Evolutionary conservation across 192 early-diverging fungal genomes (phyloP).

Genomic region (Backusella tarrabulga): DNA sequence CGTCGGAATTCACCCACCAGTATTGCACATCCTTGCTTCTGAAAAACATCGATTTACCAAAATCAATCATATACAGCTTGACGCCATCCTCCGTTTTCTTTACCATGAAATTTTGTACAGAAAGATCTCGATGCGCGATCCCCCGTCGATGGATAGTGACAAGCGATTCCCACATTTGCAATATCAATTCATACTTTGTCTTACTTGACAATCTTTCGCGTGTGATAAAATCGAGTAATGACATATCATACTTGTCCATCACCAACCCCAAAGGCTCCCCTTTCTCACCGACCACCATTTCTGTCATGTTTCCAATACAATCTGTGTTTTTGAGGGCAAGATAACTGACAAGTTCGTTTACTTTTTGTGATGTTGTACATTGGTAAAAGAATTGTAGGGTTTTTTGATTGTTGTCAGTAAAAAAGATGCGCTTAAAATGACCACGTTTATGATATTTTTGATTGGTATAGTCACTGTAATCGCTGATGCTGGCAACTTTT

Average conservation of each 20-base stretch:
- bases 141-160: slow-evolving; percentile 44
- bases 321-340: slow-evolving; percentile 32
- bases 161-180: slow-evolving; percentile 50
- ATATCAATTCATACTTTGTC: slow-evolving; percentile 48
- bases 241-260: slow-evolving; percentile 53
- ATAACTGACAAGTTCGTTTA: slow-evolving; percentile 50
- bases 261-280: slow-evolving; percentile 50
- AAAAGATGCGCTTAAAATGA: slow-evolving; percentile 54
- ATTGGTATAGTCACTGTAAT: slow-evolving; percentile 9
- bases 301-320: slow-evolving; percentile 52
- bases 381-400: slow-evolving; percentile 56
- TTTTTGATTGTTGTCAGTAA: slow-evolving; percentile 25
- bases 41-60: slow-evolving; percentile 57
- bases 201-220: slow-evolving; percentile 43
- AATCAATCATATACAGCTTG: slow-evolving; percentile 53
- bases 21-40: slow-evolving; percentile 32
- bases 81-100: slow-evolving; percentile 38
- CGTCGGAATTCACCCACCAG: slow-evolving; percentile 42
- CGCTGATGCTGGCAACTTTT: slow-evolving; percentile 6
- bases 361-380: slow-evolving; percentile 48
- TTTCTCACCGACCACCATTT: slow-evolving; percentile 44
- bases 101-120: slow-evolving; percentile 61
- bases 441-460: slow-evolving; percentile 40
- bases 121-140: slow-evolving; percentile 59
- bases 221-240: slow-evolving; percentile 48